Evolutionary conservation across 768 basidiomycete genomes (phyloP).

Genomic region (Podaxis sp.): DNA sequence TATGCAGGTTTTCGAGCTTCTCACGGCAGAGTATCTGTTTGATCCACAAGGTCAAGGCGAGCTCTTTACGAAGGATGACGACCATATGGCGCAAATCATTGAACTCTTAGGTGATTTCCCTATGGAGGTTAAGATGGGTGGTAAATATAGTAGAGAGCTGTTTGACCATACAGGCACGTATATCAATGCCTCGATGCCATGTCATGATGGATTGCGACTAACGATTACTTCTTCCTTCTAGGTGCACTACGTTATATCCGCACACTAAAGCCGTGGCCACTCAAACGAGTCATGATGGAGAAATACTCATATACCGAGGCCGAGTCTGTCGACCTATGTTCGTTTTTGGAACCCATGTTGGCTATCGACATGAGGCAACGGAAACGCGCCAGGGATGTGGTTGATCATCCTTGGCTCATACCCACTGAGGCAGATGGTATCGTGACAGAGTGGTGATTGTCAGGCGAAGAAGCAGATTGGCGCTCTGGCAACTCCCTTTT

Average conservation of each 20-base stretch:
- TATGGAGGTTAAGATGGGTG: constrained; percentile 74
- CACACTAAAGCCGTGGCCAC: constrained; percentile 77
- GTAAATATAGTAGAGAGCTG: constrained; percentile 81
- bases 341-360: constrained; percentile 78
- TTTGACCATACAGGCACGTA: constrained; percentile 71
- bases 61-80: constrained; percentile 89
- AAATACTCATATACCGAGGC: constrained; percentile 74
- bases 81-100: constrained; percentile 94
- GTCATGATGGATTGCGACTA: constrained; percentile 8
- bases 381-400: constrained; percentile 69
- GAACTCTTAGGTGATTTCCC: constrained; percentile 85
- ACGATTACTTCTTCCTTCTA: constrained; percentile 22
- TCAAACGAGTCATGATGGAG: constrained; percentile 83
- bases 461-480: not conserved
- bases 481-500: not conserved
- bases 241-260: constrained; percentile 73
- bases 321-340: constrained; percentile 59
- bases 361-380: constrained; percentile 67
- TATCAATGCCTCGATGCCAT: constrained; percentile 1
- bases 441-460: constrained; percentile 43
- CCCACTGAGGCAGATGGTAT: constrained; percentile 39
- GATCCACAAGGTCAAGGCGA: constrained; percentile 84
- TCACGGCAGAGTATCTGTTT: constrained; percentile 91
- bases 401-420: constrained; percentile 73
- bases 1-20: constrained; percentile 75